A percentile compares a stretch with the other conserved stretches of the same genome.
Evolutionary conservation across 2,329 filamentous ascomycete species (phyloP).

Genomic region (Colletotrichum tanaceti): DNA sequence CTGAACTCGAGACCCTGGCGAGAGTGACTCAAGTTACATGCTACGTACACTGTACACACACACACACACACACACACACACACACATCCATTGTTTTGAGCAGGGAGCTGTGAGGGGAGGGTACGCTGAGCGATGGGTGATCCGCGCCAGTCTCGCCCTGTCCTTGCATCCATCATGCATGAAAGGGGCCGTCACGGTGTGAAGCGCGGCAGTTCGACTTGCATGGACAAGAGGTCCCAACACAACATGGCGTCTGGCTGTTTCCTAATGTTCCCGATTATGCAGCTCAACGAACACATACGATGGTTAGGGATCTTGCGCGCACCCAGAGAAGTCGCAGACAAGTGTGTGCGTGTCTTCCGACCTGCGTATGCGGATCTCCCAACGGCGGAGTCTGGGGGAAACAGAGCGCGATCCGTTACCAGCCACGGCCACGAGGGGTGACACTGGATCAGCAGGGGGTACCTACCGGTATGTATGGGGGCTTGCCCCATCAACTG

Average conservation of each 20-base stretch:
- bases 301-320: not conserved
- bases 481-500: not conserved
- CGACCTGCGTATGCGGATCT: not conserved
- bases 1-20: conserved; percentile 17
- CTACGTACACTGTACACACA: too few relatives aligned
- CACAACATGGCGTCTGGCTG: conserved; percentile 10
- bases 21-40: not conserved
- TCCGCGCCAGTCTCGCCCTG: conserved; percentile 26
- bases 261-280: conserved; percentile 24
- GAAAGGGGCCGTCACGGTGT: conserved; percentile 12
- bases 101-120: conserved; percentile 22
- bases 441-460: conserved; percentile 20
- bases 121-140: conserved; percentile 15
- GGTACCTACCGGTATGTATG: too few relatives aligned
- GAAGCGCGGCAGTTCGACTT: conserved; percentile 21
- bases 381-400: conserved; percentile 14
- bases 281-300: conserved; percentile 25
- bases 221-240: conserved; percentile 17
- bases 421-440: conserved; percentile 4
- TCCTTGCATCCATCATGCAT: conserved; percentile 38
- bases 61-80: conserved; percentile 3
- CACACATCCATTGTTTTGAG: conserved; percentile 5
- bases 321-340: conserved; percentile 4
- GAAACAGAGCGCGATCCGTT: conserved; percentile 4
- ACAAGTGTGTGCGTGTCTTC: not conserved